Conservation (phyloP, 139 green algal species). For the Parachlorella kessleri region DNA sequence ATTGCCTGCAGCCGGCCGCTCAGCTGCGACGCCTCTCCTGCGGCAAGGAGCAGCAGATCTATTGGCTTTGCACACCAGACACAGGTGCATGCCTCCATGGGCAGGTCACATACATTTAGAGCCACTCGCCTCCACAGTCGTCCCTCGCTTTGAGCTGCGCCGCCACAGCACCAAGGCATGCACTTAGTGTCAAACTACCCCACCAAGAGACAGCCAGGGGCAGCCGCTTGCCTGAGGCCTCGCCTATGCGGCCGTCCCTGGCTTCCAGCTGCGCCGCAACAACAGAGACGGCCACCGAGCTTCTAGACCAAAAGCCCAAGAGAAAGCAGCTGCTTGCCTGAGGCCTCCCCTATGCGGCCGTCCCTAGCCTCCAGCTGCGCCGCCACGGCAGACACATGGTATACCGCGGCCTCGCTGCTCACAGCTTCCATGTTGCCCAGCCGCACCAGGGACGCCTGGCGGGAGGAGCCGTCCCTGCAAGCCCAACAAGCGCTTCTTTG, state of each 20-base stretch:
- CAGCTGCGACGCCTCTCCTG: slow-evolving; percentile 25
- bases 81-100: no score
- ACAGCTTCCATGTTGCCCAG: slow-evolving; percentile 48
- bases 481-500: no score
- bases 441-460: slow-evolving; percentile 33
- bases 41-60: not conserved
- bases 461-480: slow-evolving; percentile 10
- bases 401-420: slow-evolving; percentile 19
- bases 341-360: not conserved
- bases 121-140: not conserved
- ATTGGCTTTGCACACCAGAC: no score
- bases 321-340: no score
- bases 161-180: slow-evolving; percentile 35
- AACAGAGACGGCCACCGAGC: no score
- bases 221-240: not conserved
- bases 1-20: slow-evolving; percentile 83
- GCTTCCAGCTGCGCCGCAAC: slow-evolving; percentile 12
- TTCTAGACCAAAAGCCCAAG: no score
- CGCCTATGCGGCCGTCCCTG: not conserved
- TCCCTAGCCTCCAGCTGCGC: slow-evolving; percentile 11
- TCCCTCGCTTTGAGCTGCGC: slow-evolving; percentile 5
- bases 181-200: no score
- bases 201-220: no score
- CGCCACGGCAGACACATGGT: slow-evolving; percentile 39
- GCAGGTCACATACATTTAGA: no score